Evolutionary conservation across 2,329 filamentous ascomycete genomes (phyloP).

Genomic region (Botrytis pseudocinerea): DNA sequence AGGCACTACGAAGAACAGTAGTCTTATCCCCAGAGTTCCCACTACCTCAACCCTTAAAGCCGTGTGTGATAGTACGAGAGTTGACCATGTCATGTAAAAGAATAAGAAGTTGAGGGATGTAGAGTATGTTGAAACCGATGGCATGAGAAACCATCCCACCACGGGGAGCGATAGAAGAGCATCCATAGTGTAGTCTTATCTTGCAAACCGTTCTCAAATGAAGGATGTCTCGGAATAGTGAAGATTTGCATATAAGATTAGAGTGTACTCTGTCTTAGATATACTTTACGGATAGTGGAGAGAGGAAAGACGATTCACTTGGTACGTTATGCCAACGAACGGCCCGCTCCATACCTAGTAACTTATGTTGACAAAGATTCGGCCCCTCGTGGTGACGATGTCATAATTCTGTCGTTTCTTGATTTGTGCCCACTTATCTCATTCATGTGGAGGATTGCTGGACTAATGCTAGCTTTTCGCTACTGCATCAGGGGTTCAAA

Average conservation of each 20-base stretch:
- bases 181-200: conserved; percentile 50
- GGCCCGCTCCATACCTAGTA: conserved; percentile 9
- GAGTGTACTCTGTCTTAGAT: not conserved
- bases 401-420: conserved; percentile 16
- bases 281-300: conserved; percentile 1
- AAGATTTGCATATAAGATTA: not conserved
- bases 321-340: not conserved
- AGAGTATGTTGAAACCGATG: conserved; percentile 65
- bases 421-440: conserved; percentile 8
- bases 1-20: conserved; percentile 71
- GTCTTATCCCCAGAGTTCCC: conserved; percentile 65
- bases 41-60: conserved; percentile 74
- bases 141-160: conserved; percentile 65
- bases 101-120: conserved; percentile 84
- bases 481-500: conserved; percentile 14
- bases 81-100: conserved; percentile 78
- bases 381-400: conserved; percentile 17
- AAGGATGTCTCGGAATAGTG: not conserved
- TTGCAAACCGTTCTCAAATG: not conserved
- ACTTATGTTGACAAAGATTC: not conserved
- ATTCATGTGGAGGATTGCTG: conserved; percentile 11
- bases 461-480: not conserved
- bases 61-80: conserved; percentile 70
- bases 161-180: conserved; percentile 72
- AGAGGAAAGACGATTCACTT: not conserved